These are phyloP conservation scores for Russula sp. DNA, from an alignment of 768 basidiomycete genomes.

Conservation along the genomic window DNA sequence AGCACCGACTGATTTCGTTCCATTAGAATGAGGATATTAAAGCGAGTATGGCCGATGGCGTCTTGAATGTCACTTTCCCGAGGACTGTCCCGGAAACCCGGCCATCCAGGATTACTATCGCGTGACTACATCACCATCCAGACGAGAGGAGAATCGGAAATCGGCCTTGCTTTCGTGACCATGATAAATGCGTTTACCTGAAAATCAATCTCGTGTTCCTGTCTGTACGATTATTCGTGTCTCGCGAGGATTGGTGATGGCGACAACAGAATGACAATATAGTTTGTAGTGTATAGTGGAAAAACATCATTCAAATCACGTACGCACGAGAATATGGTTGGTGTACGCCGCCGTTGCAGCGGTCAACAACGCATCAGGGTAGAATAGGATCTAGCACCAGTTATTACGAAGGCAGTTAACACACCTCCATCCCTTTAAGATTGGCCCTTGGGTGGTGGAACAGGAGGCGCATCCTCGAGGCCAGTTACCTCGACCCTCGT, in stretches of 20 bases:
- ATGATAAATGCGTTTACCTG: not conserved
- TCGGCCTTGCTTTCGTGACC: not conserved
- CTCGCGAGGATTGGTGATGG: not conserved
- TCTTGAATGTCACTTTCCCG: slow-evolving; percentile 28
- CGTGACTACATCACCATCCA: not conserved
- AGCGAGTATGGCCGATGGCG: slow-evolving; percentile 28
- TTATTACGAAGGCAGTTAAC: not conserved
- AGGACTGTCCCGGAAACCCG: slow-evolving; percentile 14
- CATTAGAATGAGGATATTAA: slow-evolving; percentile 26
- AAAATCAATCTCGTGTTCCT: not conserved
- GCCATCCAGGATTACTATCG: slow-evolving; percentile 8
- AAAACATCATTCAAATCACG: not conserved
- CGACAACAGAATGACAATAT: not conserved
- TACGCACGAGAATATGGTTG: not conserved
- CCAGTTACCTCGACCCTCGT: not conserved
- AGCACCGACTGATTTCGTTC: not conserved
- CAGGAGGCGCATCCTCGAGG: not conserved
- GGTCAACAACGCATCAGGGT: not conserved
- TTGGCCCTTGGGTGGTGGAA: slow-evolving; percentile 7
- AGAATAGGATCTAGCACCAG: not conserved
- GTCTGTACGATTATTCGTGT: not conserved
- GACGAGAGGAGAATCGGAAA: not conserved
- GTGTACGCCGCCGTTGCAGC: not conserved
- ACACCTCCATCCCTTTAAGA: not conserved
- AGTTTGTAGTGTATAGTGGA: not conserved